Conservation (phyloP, 495 filamentous ascomycete genomes). For the Clohesyomyces aquaticus region DNA sequence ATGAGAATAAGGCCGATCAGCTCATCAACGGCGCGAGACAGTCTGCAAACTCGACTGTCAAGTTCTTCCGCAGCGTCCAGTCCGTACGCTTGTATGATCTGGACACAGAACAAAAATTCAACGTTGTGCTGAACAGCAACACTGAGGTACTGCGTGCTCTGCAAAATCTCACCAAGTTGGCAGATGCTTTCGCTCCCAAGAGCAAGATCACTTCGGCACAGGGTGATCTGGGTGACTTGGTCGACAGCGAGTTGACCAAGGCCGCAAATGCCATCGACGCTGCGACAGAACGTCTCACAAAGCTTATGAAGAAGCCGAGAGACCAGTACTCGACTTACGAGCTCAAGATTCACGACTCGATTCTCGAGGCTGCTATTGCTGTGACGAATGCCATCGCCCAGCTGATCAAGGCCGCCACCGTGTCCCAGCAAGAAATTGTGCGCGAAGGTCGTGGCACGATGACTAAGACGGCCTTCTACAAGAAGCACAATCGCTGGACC, state of each 20-base stretch:
- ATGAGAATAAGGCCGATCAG: slow-evolving; percentile 89
- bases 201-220: slow-evolving; percentile 74
- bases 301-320: slow-evolving; percentile 89
- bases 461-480: slow-evolving; percentile 95
- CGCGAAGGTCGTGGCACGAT: slow-evolving; percentile 86
- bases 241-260: slow-evolving; percentile 87
- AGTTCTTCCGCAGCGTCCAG: slow-evolving; percentile 92
- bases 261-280: slow-evolving; percentile 96
- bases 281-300: slow-evolving; percentile 82
- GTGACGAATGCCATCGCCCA: slow-evolving; percentile 96
- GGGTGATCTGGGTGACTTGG: slow-evolving; percentile 89
- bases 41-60: slow-evolving; percentile 85
- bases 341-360: slow-evolving; percentile 89
- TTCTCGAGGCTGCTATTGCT: slow-evolving; percentile 90
- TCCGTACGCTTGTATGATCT: slow-evolving; percentile 91
- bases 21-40: slow-evolving; percentile 78
- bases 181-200: slow-evolving; percentile 86
- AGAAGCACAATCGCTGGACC: slow-evolving; percentile 98
- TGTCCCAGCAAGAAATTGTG: slow-evolving; percentile 96
- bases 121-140: slow-evolving; percentile 95
- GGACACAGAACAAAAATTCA: slow-evolving; percentile 84
- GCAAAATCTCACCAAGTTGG: slow-evolving; percentile 87
- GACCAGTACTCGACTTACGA: slow-evolving; percentile 97
- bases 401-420: slow-evolving; percentile 94
- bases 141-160: slow-evolving; percentile 90